Conservation (phyloP, 371 early-diverging fungal species). For the Mucor circinelloides region DNA sequence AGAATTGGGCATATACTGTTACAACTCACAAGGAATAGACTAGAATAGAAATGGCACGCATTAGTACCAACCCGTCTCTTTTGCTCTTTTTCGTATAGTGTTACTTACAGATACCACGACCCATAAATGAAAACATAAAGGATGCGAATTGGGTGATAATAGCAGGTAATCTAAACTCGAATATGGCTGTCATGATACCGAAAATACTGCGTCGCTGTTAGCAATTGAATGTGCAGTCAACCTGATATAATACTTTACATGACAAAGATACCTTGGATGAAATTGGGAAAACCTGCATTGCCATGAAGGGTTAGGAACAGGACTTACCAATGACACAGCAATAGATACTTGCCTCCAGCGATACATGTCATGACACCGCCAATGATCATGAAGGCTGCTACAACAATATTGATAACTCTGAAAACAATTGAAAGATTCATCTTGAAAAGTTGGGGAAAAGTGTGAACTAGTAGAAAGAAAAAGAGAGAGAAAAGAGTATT, state of each 20-base stretch:
- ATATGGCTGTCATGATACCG: conserved; percentile 40
- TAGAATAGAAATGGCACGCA: neutral
- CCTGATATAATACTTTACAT: conserved; percentile 24
- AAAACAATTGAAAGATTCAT: conserved; percentile 31
- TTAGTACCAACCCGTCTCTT: too few relatives aligned
- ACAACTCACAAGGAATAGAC: conserved; percentile 11
- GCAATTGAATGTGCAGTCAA: neutral
- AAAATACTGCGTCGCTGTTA: conserved; percentile 22
- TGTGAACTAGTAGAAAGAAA: conserved; percentile 5
- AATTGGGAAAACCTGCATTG: conserved; percentile 41
- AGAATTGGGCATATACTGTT: neutral
- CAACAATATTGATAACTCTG: conserved; percentile 36
- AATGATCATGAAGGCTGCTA: conserved; percentile 40
- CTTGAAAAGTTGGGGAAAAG: neutral
- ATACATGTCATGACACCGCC: conserved; percentile 43
- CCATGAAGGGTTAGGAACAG: neutral
- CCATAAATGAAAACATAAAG: conserved; percentile 36
- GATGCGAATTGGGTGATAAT: conserved; percentile 33
- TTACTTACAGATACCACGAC: conserved; percentile 31
- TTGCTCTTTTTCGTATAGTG: too few relatives aligned
- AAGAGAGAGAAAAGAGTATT: neutral
- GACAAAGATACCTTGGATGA: conserved; percentile 48
- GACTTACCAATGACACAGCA: neutral
- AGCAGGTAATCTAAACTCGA: conserved; percentile 43
- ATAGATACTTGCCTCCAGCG: conserved; percentile 32